phyloP scores from a whole-genome alignment of 768 basidiomycete species.

The Panaeolus cyanescens region DNA sequence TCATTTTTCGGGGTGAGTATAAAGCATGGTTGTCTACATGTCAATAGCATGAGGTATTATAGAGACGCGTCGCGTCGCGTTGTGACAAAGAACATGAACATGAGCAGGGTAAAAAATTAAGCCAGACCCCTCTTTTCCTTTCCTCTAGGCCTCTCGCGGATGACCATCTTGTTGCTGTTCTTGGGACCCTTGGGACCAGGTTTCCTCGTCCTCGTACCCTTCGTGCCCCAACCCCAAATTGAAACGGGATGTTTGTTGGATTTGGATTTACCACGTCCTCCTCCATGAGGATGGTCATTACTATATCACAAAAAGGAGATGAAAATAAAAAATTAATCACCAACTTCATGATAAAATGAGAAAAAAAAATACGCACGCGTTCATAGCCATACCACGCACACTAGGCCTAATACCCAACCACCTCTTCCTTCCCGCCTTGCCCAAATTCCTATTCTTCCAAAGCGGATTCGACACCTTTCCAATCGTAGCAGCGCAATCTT shows the following conservation, averaged over 20 bases:
- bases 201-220: conserved; percentile 91
- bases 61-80: neutral
- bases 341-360: neutral
- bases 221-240: conserved; percentile 90
- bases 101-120: conserved; percentile 15
- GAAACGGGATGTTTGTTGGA: conserved; percentile 93
- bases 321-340: neutral
- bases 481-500: conserved; percentile 84
- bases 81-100: neutral
- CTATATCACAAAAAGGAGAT: conserved; percentile 34
- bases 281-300: conserved; percentile 92
- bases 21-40: no score
- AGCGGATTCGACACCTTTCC: conserved; percentile 91
- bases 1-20: no score
- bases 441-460: conserved; percentile 82
- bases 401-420: conserved; percentile 86
- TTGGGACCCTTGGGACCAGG: conserved; percentile 91
- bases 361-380: conserved; percentile 61
- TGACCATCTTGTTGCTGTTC: conserved; percentile 87
- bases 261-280: conserved; percentile 97
- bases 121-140: conserved; percentile 49
- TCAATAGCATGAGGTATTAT: no score
- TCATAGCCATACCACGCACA: conserved; percentile 97
- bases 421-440: conserved; percentile 88
- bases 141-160: conserved; percentile 83